Evolutionary conservation across 129 eudicot genomes (phyloP).

Genomic region (Saussurea involucrata): DNA sequence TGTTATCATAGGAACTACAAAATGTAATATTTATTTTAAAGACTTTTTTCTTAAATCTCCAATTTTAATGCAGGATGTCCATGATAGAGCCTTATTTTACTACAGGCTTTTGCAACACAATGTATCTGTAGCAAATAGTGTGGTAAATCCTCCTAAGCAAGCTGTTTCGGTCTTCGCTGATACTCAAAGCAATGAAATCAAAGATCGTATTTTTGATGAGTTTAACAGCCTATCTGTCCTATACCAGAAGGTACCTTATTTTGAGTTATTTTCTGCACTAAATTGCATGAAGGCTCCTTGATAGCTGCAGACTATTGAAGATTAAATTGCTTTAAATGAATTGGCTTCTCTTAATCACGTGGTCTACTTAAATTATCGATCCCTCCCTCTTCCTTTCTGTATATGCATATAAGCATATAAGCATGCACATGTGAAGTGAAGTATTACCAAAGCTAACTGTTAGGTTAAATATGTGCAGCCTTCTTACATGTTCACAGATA

Average conservation of each 20-base stretch:
- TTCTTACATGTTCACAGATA: conserved; percentile 93
- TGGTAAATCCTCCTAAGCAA: conserved; percentile 94
- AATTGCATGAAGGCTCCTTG: background rate
- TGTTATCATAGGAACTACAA: background rate
- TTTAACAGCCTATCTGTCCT: conserved; percentile 89
- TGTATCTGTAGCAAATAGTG: conserved; percentile 69
- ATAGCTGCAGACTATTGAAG: background rate
- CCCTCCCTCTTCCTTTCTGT: background rate
- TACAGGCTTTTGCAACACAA: conserved; percentile 81
- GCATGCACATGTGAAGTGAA: background rate
- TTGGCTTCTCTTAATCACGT: background rate
- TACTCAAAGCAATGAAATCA: conserved; percentile 86
- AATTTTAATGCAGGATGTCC: conserved; percentile 81
- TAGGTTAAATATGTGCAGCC: conserved; percentile 61
- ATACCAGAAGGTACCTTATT: conserved; percentile 79
- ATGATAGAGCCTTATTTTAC: conserved; percentile 91
- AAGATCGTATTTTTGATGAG: conserved; percentile 94
- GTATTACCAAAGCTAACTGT: background rate
- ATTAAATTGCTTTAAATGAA: conserved; percentile 9
- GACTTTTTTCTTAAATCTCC: background rate
- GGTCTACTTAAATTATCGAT: background rate
- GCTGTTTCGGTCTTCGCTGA: conserved; percentile 98
- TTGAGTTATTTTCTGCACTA: background rate
- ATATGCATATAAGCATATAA: conserved; percentile 5
- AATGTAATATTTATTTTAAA: background rate